Evolutionary conservation across 768 basidiomycete genomes (phyloP).

Genomic region (Psilocybe tampanensis): DNA sequence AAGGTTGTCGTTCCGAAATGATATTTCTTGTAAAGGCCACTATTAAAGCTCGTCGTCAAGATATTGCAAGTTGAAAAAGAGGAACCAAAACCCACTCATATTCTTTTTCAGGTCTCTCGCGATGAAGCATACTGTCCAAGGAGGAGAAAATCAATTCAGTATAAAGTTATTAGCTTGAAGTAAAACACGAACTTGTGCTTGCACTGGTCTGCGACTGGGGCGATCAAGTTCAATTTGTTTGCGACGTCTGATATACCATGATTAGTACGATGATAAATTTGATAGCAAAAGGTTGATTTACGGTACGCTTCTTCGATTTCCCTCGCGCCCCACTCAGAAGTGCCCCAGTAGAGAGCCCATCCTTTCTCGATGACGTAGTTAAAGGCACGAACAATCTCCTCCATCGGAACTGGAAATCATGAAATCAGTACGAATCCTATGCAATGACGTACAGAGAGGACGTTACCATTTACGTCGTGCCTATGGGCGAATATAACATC

Average conservation of each 20-base stretch:
- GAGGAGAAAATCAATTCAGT: neutral
- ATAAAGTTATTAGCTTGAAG: neutral
- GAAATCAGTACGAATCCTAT: neutral
- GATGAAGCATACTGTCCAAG: constrained; percentile 64
- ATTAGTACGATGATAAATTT: neutral
- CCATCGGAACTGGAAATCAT: constrained; percentile 50
- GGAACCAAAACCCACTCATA: constrained; percentile 47
- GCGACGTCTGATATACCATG: constrained; percentile 53
- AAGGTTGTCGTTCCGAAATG: constrained; percentile 73
- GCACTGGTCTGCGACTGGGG: constrained; percentile 78
- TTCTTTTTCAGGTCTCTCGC: constrained; percentile 81
- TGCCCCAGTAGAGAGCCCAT: constrained; percentile 73
- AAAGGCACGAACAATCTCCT: constrained; percentile 79
- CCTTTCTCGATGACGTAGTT: constrained; percentile 72
- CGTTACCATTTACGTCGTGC: constrained; percentile 52
- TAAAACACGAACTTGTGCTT: constrained; percentile 54
- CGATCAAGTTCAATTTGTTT: constrained; percentile 60
- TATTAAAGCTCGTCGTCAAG: constrained; percentile 18
- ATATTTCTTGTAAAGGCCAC: constrained; percentile 68
- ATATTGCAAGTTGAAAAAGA: neutral
- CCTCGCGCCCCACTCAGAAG: constrained; percentile 76
- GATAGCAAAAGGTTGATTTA: constrained; percentile 28
- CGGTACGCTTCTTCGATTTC: constrained; percentile 68
- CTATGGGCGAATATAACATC: constrained; percentile 72
- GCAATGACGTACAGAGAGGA: neutral